These are phyloP conservation scores for Immersiella caudata DNA, from an alignment of 495 filamentous ascomycete species.

Conservation along the genomic window DNA sequence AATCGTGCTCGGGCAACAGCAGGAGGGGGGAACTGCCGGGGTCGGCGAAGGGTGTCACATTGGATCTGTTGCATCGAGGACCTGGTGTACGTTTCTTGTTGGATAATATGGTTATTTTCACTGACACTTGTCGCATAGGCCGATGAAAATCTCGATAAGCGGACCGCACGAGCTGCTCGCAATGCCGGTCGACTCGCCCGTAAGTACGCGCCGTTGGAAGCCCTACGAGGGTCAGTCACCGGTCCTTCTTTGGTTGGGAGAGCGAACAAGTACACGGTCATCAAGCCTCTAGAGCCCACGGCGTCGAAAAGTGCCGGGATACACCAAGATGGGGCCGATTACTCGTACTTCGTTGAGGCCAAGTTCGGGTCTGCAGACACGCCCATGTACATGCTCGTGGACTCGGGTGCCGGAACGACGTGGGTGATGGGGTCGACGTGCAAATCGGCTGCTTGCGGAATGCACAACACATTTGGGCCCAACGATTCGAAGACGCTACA, in stretches of 20 bases:
- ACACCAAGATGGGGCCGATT: slow-evolving; percentile 75
- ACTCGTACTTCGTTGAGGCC: slow-evolving; percentile 74
- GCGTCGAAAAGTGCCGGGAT: slow-evolving; percentile 63
- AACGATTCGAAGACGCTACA: slow-evolving; percentile 61
- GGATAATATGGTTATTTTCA: not conserved
- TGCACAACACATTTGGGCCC: slow-evolving; percentile 68
- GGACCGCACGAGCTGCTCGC: slow-evolving; percentile 22
- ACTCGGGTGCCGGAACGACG: slow-evolving; percentile 75
- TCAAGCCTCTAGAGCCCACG: slow-evolving; percentile 56
- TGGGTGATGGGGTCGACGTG: slow-evolving; percentile 78
- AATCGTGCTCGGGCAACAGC: slow-evolving; percentile 15
- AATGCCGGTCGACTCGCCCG: slow-evolving; percentile 25
- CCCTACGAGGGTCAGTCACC: not conserved
- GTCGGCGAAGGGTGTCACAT: slow-evolving; percentile 20
- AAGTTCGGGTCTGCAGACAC: slow-evolving; percentile 65
- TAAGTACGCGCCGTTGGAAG: slow-evolving; percentile 27
- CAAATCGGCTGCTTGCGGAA: slow-evolving; percentile 58
- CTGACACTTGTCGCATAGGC: slow-evolving; percentile 22
- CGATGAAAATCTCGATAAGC: slow-evolving; percentile 14
- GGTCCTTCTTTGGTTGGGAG: slow-evolving; percentile 33
- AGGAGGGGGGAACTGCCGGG: not conserved
- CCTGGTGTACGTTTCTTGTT: slow-evolving; percentile 25
- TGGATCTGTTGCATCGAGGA: slow-evolving; percentile 24
- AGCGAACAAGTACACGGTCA: slow-evolving; percentile 59
- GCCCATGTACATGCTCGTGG: slow-evolving; percentile 71